Evolutionary conservation across 2,329 filamentous ascomycete genomes (phyloP).

Genomic region (Sarocladium kiliense): DNA sequence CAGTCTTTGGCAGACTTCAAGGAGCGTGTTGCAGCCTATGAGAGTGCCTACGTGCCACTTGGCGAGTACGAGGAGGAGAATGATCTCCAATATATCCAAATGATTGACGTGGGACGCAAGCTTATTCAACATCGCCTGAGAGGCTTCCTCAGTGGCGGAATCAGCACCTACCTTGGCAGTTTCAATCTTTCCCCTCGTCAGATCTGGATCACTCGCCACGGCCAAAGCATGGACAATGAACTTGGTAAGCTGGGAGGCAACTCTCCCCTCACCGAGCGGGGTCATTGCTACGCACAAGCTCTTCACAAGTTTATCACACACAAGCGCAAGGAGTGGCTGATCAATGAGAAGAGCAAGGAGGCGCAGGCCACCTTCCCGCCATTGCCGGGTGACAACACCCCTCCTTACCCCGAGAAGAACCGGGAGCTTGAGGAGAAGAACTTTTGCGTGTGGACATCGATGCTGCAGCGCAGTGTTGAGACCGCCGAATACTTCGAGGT

Average conservation of each 20-base stretch:
- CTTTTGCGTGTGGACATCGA: constrained; percentile 98
- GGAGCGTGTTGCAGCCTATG: constrained; percentile 85
- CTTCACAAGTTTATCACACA: constrained; percentile 79
- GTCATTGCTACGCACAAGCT: constrained; percentile 71
- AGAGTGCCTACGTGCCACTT: constrained; percentile 87
- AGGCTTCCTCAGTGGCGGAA: constrained; percentile 87
- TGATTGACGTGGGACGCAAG: constrained; percentile 96
- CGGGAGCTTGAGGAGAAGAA: constrained; percentile 71
- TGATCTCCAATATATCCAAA: constrained; percentile 92
- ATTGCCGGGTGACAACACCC: constrained; percentile 82
- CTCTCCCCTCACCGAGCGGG: constrained; percentile 75
- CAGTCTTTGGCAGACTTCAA: constrained; percentile 88
- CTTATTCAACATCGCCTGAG: constrained; percentile 84
- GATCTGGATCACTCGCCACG: constrained; percentile 97
- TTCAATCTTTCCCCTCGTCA: constrained; percentile 94
- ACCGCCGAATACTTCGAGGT: constrained; percentile 83
- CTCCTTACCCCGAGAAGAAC: constrained; percentile 83
- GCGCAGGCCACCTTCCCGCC: constrained; percentile 82
- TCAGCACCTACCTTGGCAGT: constrained; percentile 90
- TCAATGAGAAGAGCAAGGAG: constrained; percentile 74
- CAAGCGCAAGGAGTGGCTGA: constrained; percentile 76
- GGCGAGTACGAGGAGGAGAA: constrained; percentile 87
- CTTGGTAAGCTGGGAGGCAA: constrained; percentile 88
- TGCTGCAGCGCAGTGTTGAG: constrained; percentile 85
- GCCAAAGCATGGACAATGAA: constrained; percentile 84